Evolutionary conservation across 108 stramenopile species (phyloP).

Genomic region (Nitzschia sp.): DNA sequence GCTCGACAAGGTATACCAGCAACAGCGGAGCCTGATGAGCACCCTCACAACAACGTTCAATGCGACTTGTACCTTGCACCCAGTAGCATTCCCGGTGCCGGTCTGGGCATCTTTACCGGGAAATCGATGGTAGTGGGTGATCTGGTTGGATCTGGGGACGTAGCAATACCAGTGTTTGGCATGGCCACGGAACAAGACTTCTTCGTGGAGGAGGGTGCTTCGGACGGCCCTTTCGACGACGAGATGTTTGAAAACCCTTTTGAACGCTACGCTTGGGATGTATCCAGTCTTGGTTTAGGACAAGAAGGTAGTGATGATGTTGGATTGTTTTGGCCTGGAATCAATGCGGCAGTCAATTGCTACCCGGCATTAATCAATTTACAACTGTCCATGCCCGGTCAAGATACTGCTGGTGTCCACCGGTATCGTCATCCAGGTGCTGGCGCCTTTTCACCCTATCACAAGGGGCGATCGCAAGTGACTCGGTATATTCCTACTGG

Average conservation of each 20-base stretch:
- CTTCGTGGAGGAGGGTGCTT: background rate
- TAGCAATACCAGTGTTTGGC: conserved; percentile 16
- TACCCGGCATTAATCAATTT: conserved; percentile 41
- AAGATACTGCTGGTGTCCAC: conserved; percentile 23
- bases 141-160: conserved; percentile 19
- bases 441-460: conserved; percentile 38
- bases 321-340: conserved; percentile 40
- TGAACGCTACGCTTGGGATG: conserved; percentile 53
- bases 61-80: conserved; percentile 38
- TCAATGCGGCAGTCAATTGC: conserved; percentile 48
- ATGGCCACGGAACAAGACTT: background rate
- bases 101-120: conserved; percentile 42
- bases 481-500: conserved; percentile 47
- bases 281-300: conserved; percentile 26
- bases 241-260: conserved; percentile 28
- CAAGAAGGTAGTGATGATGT: background rate
- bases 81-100: conserved; percentile 41
- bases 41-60: background rate
- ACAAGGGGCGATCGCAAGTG: conserved; percentile 20
- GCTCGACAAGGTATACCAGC: too few relatives aligned
- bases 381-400: conserved; percentile 3
- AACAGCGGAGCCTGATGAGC: background rate
- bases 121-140: background rate
- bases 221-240: too few relatives aligned
- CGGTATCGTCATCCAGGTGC: conserved; percentile 39